These are phyloP conservation scores for Cucurbita ficifolia DNA, from an alignment of 306 rosid species.

Conservation along the genomic window DNA sequence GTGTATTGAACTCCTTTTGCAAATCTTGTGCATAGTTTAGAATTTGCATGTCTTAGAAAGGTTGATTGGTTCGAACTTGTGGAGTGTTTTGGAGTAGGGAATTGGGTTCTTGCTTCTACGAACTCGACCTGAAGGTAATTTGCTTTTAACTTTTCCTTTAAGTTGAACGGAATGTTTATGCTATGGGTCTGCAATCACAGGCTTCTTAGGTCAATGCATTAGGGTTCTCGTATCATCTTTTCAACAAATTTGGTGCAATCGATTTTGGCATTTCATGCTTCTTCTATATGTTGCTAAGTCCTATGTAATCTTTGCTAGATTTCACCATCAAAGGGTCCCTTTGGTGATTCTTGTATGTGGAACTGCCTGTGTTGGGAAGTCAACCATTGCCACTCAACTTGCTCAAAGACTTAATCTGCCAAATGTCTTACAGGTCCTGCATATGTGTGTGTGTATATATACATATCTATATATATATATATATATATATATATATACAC, in stretches of 20 bases:
- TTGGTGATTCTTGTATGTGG: slow-evolving; percentile 93
- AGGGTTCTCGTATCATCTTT: neutral
- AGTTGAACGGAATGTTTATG: neutral
- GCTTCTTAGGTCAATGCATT: neutral
- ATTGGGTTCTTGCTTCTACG: neutral
- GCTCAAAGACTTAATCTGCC: slow-evolving; percentile 95
- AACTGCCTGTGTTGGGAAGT: slow-evolving; percentile 95
- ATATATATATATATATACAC: neutral
- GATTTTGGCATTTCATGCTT: neutral
- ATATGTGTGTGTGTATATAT: neutral
- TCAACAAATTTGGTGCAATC: neutral
- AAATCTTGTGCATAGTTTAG: neutral
- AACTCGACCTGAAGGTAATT: neutral
- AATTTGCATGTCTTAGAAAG: neutral
- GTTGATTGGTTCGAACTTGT: neutral
- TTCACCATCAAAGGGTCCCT: slow-evolving; percentile 96
- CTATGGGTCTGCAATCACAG: neutral
- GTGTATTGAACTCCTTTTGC: neutral
- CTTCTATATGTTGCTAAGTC: neutral
- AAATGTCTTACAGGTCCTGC: slow-evolving; percentile 74
- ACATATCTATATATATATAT: neutral
- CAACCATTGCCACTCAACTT: slow-evolving; percentile 92
- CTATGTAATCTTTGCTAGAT: slow-evolving; percentile 30
- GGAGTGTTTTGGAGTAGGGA: neutral
- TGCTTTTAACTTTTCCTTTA: neutral